Percentiles rank a stretch among this genome's conserved stretches.
Conservation (phyloP, 2,329 filamentous ascomycete genomes). For the Cryphonectria nitschkei region DNA sequence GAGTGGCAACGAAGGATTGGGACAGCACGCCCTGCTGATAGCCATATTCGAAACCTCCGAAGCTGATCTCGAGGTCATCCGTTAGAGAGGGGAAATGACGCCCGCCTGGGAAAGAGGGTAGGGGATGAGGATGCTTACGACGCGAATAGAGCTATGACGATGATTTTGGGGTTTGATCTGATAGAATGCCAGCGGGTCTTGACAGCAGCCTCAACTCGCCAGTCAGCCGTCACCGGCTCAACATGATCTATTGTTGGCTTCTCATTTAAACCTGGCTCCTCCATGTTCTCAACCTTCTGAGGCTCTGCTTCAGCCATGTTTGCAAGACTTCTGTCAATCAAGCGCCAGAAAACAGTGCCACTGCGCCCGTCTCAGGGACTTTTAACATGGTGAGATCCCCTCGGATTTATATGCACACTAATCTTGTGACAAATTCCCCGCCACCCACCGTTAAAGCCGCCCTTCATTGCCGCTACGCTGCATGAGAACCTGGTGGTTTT, state of each 20-base stretch:
- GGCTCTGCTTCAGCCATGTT: neutral
- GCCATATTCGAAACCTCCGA: slow-evolving; percentile 56
- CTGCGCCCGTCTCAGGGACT: neutral
- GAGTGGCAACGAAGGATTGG: slow-evolving; percentile 56
- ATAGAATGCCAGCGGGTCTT: slow-evolving; percentile 26
- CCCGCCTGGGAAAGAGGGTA: neutral
- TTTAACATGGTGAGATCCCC: neutral
- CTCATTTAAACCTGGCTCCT: neutral
- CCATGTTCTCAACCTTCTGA: neutral
- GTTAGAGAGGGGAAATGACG: neutral
- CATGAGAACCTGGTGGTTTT: neutral
- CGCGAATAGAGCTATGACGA: slow-evolving; percentile 27
- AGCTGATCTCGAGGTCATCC: slow-evolving; percentile 36
- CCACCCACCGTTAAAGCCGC: neutral
- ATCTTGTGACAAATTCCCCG: neutral
- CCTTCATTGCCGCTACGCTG: neutral
- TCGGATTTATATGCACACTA: neutral
- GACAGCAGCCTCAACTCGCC: slow-evolving; percentile 17
- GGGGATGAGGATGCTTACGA: slow-evolving; percentile 12
- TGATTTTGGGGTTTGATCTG: slow-evolving; percentile 24
- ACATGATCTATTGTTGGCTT: neutral
- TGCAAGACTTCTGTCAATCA: neutral
- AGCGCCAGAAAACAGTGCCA: neutral
- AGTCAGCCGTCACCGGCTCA: slow-evolving; percentile 18
- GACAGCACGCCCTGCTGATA: slow-evolving; percentile 60